Conservation (phyloP, 2,329 filamentous ascomycete species). For the Aspergillus ruber region DNA sequence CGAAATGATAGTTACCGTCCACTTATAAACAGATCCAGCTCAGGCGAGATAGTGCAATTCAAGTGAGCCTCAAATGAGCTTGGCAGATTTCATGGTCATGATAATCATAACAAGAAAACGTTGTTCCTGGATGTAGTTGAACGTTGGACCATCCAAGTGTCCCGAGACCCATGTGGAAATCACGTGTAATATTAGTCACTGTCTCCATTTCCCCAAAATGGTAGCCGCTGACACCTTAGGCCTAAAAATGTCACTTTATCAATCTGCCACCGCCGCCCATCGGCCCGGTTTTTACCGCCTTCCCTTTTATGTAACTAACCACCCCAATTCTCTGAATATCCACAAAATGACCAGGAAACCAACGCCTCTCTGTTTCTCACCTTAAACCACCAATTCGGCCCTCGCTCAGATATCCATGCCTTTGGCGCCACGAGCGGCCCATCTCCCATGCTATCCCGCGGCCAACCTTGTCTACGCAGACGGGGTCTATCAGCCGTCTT, state of each 20-base stretch:
- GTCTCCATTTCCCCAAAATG: too few relatives aligned
- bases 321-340: background rate
- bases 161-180: background rate
- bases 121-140: background rate
- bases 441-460: constrained; percentile 38
- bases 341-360: background rate
- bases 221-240: background rate
- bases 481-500: constrained; percentile 29
- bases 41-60: background rate
- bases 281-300: background rate
- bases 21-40: background rate
- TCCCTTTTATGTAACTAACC: background rate
- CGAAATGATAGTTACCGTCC: background rate
- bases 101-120: background rate
- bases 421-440: background rate
- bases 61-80: background rate
- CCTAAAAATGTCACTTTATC: too few relatives aligned
- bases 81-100: background rate
- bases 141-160: background rate
- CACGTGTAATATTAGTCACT: background rate
- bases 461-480: constrained; percentile 35
- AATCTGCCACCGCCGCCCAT: background rate
- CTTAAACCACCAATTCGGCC: background rate
- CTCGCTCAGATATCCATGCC: background rate
- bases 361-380: background rate